Evolutionary conservation across 2,329 filamentous ascomycete genomes (phyloP).

Genomic region (Thermomyces lanuginosus): DNA sequence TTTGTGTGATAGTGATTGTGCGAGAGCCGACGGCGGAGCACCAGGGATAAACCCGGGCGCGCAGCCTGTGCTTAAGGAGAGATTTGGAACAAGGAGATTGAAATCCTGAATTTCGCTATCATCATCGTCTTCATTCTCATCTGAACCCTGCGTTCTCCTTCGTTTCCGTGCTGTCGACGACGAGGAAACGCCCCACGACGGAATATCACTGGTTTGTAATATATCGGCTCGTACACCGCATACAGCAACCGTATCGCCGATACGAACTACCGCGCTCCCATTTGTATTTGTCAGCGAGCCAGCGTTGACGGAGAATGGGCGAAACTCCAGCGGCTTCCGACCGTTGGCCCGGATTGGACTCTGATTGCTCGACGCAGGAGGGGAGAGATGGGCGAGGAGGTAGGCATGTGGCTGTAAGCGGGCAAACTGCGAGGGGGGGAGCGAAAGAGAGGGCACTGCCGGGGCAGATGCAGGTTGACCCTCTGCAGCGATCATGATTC

Average conservation of each 20-base stretch:
- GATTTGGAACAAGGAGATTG: conserved; percentile 76
- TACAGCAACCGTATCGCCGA: conserved; percentile 85
- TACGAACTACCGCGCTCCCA: conserved; percentile 73
- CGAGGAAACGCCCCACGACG: conserved; percentile 31
- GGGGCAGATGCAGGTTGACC: conserved; percentile 7
- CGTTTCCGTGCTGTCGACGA: conserved; percentile 21
- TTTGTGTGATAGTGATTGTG: conserved; percentile 71
- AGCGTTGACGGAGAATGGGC: conserved; percentile 59
- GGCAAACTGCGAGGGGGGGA: conserved; percentile 55
- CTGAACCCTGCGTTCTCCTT: conserved; percentile 11
- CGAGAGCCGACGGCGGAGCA: conserved; percentile 59
- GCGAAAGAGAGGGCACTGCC: conserved; percentile 33
- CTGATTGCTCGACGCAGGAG: conserved; percentile 32
- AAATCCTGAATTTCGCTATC: conserved; percentile 32
- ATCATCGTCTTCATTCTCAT: conserved; percentile 18
- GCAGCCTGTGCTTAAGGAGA: conserved; percentile 82
- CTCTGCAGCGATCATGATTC: conserved; percentile 13
- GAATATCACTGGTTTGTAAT: conserved; percentile 57
- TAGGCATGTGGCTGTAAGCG: conserved; percentile 80
- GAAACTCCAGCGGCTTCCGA: conserved; percentile 51
- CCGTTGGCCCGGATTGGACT: conserved; percentile 63
- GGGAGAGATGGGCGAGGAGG: conserved; percentile 72
- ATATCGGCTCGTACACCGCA: conserved; percentile 83
- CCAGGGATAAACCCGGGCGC: conserved; percentile 74
- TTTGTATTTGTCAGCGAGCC: conserved; percentile 77